phyloP scores from a whole-genome alignment of 352 stramenopile species.

The Detonula confervacea region DNA sequence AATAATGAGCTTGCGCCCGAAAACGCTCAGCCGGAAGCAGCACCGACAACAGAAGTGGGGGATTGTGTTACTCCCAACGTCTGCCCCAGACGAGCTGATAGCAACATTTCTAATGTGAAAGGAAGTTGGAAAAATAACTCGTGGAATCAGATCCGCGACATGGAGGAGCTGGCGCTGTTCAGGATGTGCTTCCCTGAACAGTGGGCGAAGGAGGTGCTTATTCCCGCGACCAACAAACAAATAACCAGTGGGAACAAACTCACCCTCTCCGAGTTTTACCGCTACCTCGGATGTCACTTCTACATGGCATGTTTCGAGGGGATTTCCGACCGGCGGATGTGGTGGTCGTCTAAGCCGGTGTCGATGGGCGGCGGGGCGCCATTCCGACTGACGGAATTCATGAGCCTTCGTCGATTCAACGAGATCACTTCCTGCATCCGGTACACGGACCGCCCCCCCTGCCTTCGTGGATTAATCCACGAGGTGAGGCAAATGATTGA shows the following conservation, averaged over 20 bases:
- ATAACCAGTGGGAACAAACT: neutral
- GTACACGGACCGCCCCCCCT: conserved; percentile 17
- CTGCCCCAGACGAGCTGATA: neutral
- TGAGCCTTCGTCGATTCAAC: conserved; percentile 31
- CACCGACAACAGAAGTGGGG: neutral
- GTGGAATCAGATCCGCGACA: conserved; percentile 3
- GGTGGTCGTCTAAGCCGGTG: conserved; percentile 22
- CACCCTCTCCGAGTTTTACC: conserved; percentile 27
- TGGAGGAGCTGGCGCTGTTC: conserved; percentile 15
- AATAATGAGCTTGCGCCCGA: conserved; percentile 12
- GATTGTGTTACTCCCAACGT: conserved; percentile 1
- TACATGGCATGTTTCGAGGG: conserved; percentile 39
- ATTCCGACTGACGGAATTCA: conserved; percentile 34
- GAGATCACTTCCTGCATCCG: conserved; percentile 20
- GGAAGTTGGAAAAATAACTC: conserved; percentile 10
- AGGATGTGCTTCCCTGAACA: conserved; percentile 8
- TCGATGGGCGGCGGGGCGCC: conserved; percentile 22
- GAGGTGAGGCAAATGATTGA: conserved; percentile 42
- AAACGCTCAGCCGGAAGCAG: conserved; percentile 1
- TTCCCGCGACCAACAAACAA: no score
- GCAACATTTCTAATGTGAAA: neutral
- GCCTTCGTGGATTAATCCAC: conserved; percentile 33
- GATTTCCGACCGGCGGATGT: conserved; percentile 2
- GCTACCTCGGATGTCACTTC: conserved; percentile 24
- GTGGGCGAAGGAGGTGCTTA: no score